Evolutionary conservation across 352 stramenopile genomes (phyloP), one percentile per base, ranked within the genome.

Genomic region (Sclerospora graminicola): DNA sequence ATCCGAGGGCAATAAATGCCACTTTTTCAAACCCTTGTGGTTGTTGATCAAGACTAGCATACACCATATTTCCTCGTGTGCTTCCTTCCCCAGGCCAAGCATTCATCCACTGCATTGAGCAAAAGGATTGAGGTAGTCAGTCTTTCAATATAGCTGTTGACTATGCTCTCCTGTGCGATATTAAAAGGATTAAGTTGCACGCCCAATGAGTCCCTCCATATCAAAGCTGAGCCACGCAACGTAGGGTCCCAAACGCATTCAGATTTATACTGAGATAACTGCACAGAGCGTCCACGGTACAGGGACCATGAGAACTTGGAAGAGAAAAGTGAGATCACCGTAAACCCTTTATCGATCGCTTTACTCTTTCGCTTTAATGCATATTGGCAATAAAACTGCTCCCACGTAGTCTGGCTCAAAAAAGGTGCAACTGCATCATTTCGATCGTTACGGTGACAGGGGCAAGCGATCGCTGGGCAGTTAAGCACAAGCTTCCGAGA

Each of bases 231-330:
- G 0, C 42, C 50, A 4, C 6, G 1, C 1, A 66, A 40, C 0
- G 11, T 35, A 3, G 66, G 74, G 43, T 63, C 58, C 66, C 66
- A 81, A 5, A 80, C 41, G 29, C 70, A 82, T 8, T 57, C 29
- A 0, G 14, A 31, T 0, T 38, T 51, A 19, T 58, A 46, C 27
- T 68, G 41, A n/a, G 19, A 13, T 23, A 10, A 34, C 7, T 54
- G 6, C 19, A 21, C 31, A 68, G 18, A 2, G 40, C 30, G 23
- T 56, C 53, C 11, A 57, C 53, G 30, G 41, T 45, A 4, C 1
- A 31, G 4, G 52, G 52, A 3, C 52, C 42, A 5, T 11, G 36
- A 16, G 8, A 30, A 23, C 20, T 45, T 15, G 58, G 53, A n/a
- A 51, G 28, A 1, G 51, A 3, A 6, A 26, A 26, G 3, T 3